Evolutionary conservation across 116 monocot genomes (phyloP).

Genomic region (Zostera marina): DNA sequence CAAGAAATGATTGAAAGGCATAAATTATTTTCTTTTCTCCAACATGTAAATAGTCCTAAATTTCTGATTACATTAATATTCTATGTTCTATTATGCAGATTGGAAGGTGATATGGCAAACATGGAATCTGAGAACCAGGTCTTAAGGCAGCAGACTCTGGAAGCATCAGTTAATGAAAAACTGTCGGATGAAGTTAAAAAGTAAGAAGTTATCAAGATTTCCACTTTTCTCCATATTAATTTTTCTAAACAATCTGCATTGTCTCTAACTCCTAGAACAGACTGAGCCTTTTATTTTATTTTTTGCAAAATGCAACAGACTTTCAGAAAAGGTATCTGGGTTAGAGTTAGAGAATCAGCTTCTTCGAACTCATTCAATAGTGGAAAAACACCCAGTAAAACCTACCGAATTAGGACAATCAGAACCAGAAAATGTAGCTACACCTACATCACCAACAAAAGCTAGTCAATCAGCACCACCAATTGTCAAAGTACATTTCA

Average conservation of each 20-base stretch:
- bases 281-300: neutral
- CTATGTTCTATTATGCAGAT: constrained; percentile 18
- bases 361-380: constrained; percentile 33
- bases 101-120: constrained; percentile 56
- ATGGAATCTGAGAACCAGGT: constrained; percentile 87
- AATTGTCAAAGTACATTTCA: constrained; percentile 20
- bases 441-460: neutral
- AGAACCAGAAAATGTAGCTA: neutral
- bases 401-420: constrained; percentile 10
- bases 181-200: constrained; percentile 59
- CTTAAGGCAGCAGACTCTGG: constrained; percentile 76
- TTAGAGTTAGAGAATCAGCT: constrained; percentile 68
- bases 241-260: neutral
- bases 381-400: constrained; percentile 17
- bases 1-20: constrained; percentile 83
- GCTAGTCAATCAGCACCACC: constrained; percentile 4
- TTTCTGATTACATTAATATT: neutral
- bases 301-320: constrained; percentile 18
- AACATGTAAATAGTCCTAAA: neutral
- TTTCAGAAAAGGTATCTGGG: constrained; percentile 46
- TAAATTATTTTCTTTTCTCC: neutral
- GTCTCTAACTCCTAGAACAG: neutral
- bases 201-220: constrained; percentile 17
- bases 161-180: constrained; percentile 48
- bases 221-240: neutral